Percentiles rank a stretch among this genome's conserved stretches.
These are phyloP conservation scores for Globisporangium polare DNA, from an alignment of 352 stramenopile genomes.

Conservation along the genomic window DNA sequence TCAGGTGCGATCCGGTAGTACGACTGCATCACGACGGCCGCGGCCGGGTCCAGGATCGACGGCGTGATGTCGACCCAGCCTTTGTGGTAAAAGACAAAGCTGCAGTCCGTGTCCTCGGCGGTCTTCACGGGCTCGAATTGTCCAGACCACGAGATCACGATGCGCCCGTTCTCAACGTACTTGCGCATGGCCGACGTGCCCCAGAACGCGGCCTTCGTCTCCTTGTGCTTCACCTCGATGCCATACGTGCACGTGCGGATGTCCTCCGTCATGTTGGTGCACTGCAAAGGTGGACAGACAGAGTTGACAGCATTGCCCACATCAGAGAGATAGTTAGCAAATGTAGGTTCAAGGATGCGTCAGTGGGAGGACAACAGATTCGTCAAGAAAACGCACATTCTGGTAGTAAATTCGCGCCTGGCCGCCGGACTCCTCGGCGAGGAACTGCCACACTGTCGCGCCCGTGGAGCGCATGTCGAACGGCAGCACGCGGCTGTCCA, in stretches of 20 bases:
- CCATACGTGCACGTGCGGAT: conserved; percentile 13
- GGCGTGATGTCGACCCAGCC: conserved; percentile 16
- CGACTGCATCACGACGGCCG: conserved; percentile 17
- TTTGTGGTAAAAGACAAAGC: conserved; percentile 13
- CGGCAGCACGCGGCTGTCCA: conserved; percentile 13
- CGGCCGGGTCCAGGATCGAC: neutral
- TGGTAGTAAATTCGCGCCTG: conserved; percentile 15
- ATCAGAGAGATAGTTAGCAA: neutral
- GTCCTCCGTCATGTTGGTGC: conserved; percentile 19
- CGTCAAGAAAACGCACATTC: conserved; percentile 3
- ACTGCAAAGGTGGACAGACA: neutral
- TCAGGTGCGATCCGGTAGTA: conserved; percentile 16
- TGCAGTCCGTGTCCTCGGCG: neutral
- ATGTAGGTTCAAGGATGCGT: neutral
- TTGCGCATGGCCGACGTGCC: conserved; percentile 13
- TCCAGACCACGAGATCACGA: conserved; percentile 12
- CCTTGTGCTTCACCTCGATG: conserved; percentile 17
- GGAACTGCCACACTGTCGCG: conserved; percentile 15
- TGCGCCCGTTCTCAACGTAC: conserved; percentile 16
- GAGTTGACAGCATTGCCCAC: neutral
- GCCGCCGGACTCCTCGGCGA: conserved; percentile 8
- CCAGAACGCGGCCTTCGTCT: conserved; percentile 14
- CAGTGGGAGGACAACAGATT: neutral
- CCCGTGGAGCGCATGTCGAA: conserved; percentile 16
- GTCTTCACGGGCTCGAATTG: conserved; percentile 9